Evolutionary conservation across 1,284 basidiomycete genomes (phyloP), one percentile per base, ranked within the genome.

Genomic region (Cryptococcus jaspeensis): DNA sequence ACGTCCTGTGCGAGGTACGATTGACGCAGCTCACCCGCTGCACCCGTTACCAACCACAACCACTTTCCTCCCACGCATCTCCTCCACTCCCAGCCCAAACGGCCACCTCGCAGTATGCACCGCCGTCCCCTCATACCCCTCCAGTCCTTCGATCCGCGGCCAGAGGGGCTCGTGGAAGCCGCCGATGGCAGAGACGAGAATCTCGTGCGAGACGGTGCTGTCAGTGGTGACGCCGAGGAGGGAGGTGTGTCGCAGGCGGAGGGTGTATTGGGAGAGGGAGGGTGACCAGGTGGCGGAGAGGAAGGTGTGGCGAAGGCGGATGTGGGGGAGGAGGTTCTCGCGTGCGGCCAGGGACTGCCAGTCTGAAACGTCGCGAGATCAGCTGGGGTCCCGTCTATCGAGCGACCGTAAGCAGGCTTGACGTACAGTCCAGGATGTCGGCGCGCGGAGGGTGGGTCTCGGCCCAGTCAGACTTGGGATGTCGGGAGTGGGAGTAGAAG

Each of bases 21-120:
- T n/a, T n/a, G n/a, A n/a, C n/a, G n/a, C n/a, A 15, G 54, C 56
- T 20, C 38, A 61, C 57, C 63, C 67, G 20, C 56, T 59, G 52
- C 66, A 68, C 23, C 64, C 66, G 36, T 66, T 68, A 1, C 66
- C 66, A 16, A 68, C 55, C 5, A 68, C 66, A 40, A 52, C 56
- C 2, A 68, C 62, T 18, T 53, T 53, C 50, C 66, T 66, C 9
- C 63, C 61, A 23, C 52, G 47, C 13, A 68, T 39, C 2, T 50
- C 25, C 12, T 56, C 35, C 8, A 46, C 32, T 11, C 13, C 43
- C 18, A 56, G 25, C n/a, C 50, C 53, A 1, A 23, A 18, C 28
- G 28, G 28, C 28, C 28, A 32, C 28, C 28, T 32, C 28, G 28
- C 28, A 18, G 64, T 53, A 49, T 66, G 64, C 18, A 66, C 36